Percentiles rank a stretch among this genome's conserved stretches.
These are phyloP conservation scores for Ligustrum vulgare DNA, from an alignment of 257 asterid genomes.

Conservation along the genomic window DNA sequence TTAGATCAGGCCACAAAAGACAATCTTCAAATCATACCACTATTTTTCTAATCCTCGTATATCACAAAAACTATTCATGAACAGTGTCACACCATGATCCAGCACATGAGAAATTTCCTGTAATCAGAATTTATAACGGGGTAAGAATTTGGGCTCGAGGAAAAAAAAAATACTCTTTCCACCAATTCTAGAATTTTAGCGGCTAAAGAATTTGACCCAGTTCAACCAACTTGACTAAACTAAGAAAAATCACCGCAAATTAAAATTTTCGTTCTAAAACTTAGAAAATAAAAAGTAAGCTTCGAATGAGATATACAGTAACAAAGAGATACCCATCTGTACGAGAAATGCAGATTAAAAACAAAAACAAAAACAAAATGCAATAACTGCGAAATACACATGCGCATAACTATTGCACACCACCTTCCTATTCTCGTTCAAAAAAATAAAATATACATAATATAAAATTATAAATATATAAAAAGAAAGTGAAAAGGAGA, in stretches of 20 bases:
- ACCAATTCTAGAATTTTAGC: constrained; percentile 8
- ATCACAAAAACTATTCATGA: constrained; percentile 10
- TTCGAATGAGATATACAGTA: not conserved
- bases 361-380: constrained; percentile 2
- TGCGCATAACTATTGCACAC: not conserved
- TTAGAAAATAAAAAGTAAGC: not conserved
- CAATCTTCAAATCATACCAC: constrained; percentile 11
- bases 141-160: constrained; percentile 14
- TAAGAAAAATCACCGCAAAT: not conserved
- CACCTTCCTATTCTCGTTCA: not conserved
- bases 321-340: constrained; percentile 8
- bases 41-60: constrained; percentile 1
- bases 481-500: constrained; percentile 3
- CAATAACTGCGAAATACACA: not conserved
- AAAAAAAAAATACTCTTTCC: not conserved
- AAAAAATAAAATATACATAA: too few species aligned
- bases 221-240: constrained; percentile 5
- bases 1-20: constrained; percentile 16
- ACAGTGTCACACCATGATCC: not conserved
- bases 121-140: constrained; percentile 21
- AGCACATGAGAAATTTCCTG: constrained; percentile 32
- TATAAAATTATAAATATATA: not conserved
- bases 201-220: not conserved
- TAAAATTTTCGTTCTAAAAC: not conserved
- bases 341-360: constrained; percentile 23